Evolutionary conservation across 1,284 basidiomycete genomes (phyloP), one percentile per base, ranked within the genome.

Genomic region (Cutaneotrichosporon mucoides): DNA sequence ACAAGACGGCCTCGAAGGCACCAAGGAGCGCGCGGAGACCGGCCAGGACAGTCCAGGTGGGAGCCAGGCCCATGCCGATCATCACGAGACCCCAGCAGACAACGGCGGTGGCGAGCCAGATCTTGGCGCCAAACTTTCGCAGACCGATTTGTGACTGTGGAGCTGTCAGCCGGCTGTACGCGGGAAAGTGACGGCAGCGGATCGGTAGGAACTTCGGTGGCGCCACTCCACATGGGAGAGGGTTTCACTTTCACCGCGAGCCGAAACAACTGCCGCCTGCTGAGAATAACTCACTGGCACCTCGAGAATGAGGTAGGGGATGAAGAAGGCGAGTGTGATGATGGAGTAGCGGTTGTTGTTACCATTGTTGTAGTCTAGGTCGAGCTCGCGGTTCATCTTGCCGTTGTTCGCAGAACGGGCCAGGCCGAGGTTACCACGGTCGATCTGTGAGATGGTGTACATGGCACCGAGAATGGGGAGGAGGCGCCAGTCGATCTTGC

Each of bases 1-100:
- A 77, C 62, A 78, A 72, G 13, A 68, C 62, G 38, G 65, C 69
- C 60, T 78, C 77, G 38, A 79, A 68, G 3, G 70, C 52, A 13
- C 79, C 81, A 40, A 81, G 68, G 1, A 80, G 63, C 10, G 75
- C 72, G 47, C 80, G 75, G 42, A 75, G 73, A 45, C 70, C 77
- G 7, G 74, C 72, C 15, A 82, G 69, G 41, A 69, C 55, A 13
- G 65, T 38, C 76, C 76, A 79, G 11, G 60, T 66, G 52, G 66
- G 69, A 12, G 69, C 65, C 54, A 73, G 75, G 4, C 67, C 75
- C 71, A 76, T 74, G 15, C 71, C 71, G n/a, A 79, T 55, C 73
- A 79, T 78, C 55, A 77, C 66, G 5, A 75, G 57, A 36, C 79
- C 79, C 74, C 78, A 80, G 45, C 68, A 62, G 47, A 71, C 34